Base-by-base conservation (phyloP, 805 yeast species). In the Yarrowia divulgata region DNA sequence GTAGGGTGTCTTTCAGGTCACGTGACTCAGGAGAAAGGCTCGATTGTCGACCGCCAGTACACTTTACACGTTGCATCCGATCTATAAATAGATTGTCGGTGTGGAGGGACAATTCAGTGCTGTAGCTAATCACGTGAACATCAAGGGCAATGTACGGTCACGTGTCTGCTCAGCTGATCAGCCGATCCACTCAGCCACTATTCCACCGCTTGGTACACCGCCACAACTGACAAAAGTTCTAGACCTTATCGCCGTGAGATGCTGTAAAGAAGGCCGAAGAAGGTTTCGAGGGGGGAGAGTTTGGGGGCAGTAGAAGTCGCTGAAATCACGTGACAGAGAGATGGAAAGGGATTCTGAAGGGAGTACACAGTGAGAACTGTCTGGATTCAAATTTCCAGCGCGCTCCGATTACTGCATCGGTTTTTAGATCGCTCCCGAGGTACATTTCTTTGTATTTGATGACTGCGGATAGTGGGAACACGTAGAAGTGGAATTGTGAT, bases 211-310 rank as follows among this genome's bases (percentile, higher is more conserved):
- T n/a, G 46, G 8, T n/a, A 43, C 57, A 37, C 58, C 37, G 57
- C 58, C 43, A 43, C 32, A 12, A 7, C 32, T 13, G 48, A 10
- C 9, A 37, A 34, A 35, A n/a, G 14, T 37, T 54, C 55, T 34
- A 50, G 58, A 54, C 58, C 42, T 54, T 54, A 54, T 54, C 63
- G 63, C 46, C 48, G 46, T 39, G n/a, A 32, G 46, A n/a, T 43
- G 46, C n/a, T 43, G 46, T 18, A 18, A 43, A 23, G 50, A 46
- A 46, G 50, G 50, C 50, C 32, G 50, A 19, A n/a, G 50, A 46
- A 46, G 50, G 34, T 48, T 48, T 29, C 12, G 18, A 43, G 46
- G 45, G 19, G n/a, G 23, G 6, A 12, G 23, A 23, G 35, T 16
- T 29, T 23, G 18, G 13, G 8, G 32, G 49, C n/a, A 19, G 49